Conservation (phyloP, 495 filamentous ascomycete genomes). For the Penicillium fimorum region DNA sequence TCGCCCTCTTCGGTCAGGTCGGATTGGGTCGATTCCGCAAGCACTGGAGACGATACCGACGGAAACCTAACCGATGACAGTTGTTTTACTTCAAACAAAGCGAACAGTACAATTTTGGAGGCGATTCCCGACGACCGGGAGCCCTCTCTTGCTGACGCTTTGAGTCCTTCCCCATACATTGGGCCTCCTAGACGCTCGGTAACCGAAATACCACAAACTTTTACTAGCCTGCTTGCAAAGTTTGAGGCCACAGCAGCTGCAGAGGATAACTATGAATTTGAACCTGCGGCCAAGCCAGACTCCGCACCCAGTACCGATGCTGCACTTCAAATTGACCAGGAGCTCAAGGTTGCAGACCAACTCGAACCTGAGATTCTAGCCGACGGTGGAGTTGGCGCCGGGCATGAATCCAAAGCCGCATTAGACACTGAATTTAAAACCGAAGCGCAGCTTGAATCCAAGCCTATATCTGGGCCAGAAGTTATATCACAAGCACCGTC, state of each 20-base stretch:
- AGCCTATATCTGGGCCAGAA: neutral
- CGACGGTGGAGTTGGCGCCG: constrained; percentile 27
- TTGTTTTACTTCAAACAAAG: constrained; percentile 27
- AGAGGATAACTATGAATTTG: constrained; percentile 26
- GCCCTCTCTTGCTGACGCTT: constrained; percentile 14
- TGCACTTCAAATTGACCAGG: neutral
- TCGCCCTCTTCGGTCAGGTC: constrained; percentile 13
- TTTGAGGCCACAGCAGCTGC: constrained; percentile 41
- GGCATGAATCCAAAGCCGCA: neutral
- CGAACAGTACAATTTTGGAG: constrained; percentile 29
- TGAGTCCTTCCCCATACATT: constrained; percentile 19
- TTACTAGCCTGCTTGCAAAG: constrained; percentile 43
- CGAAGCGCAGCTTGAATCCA: neutral
- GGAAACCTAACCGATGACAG: constrained; percentile 42
- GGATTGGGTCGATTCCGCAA: constrained; percentile 28
- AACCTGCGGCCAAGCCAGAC: constrained; percentile 52
- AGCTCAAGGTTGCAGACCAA: neutral
- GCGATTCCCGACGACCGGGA: constrained; percentile 29
- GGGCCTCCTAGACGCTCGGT: constrained; percentile 24
- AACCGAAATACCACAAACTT: constrained; percentile 46
- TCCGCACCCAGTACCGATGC: constrained; percentile 10
- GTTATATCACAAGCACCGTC: neutral
- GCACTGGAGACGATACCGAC: constrained; percentile 40
- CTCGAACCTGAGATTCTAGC: constrained; percentile 45
- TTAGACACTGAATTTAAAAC: neutral